Base-by-base conservation (phyloP, 1,284 basidiomycete genomes). In the Chalciporus sp. region DNA sequence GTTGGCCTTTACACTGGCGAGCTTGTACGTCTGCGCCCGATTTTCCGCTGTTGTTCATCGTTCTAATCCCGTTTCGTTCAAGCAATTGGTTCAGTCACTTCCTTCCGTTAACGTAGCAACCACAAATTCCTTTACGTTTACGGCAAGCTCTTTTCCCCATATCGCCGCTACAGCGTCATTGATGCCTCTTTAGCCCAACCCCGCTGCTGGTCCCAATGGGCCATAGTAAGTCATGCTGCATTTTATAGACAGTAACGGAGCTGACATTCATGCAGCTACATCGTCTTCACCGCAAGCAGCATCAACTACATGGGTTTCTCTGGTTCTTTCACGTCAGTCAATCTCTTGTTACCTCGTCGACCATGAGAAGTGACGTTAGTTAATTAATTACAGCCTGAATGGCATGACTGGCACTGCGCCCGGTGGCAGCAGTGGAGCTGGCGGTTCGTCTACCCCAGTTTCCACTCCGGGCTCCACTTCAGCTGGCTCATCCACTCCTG, bases 1-100 rank as follows among this genome's bases (percentile, higher is more conserved):
- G 76, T 85, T 46, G 82, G 74, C 1, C 67, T 89, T 33, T 88
- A 81, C 59, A 77, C 76, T 17, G 83, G 81, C 6, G 61, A 78
- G 4, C 63, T 75, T 69, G 86, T 85, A 54, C 33, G 46, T 55
- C 42, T 41, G 12, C 16, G 28, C 31, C 40, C 47, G 40, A 35
- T 41, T 16, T 19, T 29, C 41, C 17, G 47, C 26, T 33, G 26
- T 20, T 8, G 26, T 39, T 19, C 8, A 4, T 58, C 65, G 71
- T 20, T 58, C 68, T 26, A 49, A 17, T 33, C 7, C n/a, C 2
- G 16, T 39, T 19, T 50, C 17, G 3, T 35, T 42, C 2, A 42
- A 79, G 77, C 37, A 47, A 19, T 60, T 73, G 3, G 66, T 65
- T 0, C 77, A 80, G 58, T 65, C 71, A 41, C 70, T 79, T 42